These are phyloP conservation scores for Blakeslea trispora DNA, from an alignment of 371 early-diverging fungal genomes.

Conservation along the genomic window DNA sequence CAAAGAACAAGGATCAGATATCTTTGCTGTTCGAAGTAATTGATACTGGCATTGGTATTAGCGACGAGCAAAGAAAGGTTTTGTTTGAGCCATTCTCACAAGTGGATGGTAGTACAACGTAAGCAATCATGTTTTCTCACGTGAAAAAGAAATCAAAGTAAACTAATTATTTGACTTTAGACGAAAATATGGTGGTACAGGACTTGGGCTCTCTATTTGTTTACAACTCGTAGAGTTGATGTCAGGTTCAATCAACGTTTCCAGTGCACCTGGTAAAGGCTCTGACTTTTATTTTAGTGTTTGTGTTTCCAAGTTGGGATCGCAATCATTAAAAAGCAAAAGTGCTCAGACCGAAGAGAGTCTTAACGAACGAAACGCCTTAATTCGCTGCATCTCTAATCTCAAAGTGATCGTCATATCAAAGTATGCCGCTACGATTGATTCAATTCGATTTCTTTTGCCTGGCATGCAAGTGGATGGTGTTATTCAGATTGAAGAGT, in stretches of 20 bases:
- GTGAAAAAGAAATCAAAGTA: background rate
- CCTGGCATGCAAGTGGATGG: conserved; percentile 32
- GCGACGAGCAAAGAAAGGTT: conserved; percentile 56
- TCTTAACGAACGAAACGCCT: conserved; percentile 17
- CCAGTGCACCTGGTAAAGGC: conserved; percentile 55
- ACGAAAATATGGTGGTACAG: conserved; percentile 66
- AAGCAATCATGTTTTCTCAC: conserved; percentile 11
- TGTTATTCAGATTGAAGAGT: conserved; percentile 23
- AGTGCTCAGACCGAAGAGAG: conserved; percentile 21
- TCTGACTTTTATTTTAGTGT: conserved; percentile 59
- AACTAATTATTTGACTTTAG: conserved; percentile 12
- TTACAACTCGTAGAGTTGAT: conserved; percentile 55
- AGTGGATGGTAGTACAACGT: conserved; percentile 62
- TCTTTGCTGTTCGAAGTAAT: conserved; percentile 41
- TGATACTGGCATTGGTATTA: conserved; percentile 61
- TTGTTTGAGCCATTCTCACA: conserved; percentile 62
- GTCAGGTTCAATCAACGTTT: conserved; percentile 57
- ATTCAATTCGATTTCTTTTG: conserved; percentile 36
- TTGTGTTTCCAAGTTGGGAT: conserved; percentile 36
- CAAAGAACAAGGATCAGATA: conserved; percentile 11
- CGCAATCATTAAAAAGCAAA: conserved; percentile 23
- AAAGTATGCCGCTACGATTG: conserved; percentile 28
- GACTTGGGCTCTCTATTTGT: conserved; percentile 64
- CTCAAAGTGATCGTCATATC: conserved; percentile 40
- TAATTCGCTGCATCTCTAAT: conserved; percentile 18